These are phyloP conservation scores for Oryza officinalis DNA, from an alignment of 176 grass and related monocot species.

Conservation along the genomic window DNA sequence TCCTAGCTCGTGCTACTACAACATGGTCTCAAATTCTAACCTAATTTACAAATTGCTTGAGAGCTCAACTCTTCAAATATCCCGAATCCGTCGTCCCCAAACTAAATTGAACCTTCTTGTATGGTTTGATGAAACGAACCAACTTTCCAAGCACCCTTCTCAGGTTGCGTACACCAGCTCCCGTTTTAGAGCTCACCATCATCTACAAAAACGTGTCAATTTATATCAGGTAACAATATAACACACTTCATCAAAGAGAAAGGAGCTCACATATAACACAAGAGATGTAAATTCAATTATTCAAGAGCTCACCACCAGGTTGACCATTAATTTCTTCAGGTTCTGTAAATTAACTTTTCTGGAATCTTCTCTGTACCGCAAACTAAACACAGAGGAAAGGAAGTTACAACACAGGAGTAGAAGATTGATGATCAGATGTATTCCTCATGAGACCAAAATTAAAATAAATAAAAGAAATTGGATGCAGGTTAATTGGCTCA, in stretches of 20 bases:
- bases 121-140: slow-evolving; percentile 77
- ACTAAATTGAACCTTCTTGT: slow-evolving; percentile 2
- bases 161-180: slow-evolving; percentile 66
- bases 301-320: slow-evolving; percentile 71
- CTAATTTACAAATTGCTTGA: not conserved
- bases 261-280: not conserved
- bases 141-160: slow-evolving; percentile 71
- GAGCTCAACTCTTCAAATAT: not conserved
- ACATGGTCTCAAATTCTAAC: not conserved
- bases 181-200: slow-evolving; percentile 93
- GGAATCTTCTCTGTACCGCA: slow-evolving; percentile 40
- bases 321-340: slow-evolving; percentile 66
- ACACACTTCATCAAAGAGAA: not conserved
- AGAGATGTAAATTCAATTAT: not conserved
- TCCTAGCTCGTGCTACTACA: slow-evolving; percentile 11
- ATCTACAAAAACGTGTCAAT: slow-evolving; percentile 38
- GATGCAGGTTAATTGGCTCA: not conserved
- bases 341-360: slow-evolving; percentile 62
- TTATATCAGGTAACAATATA: slow-evolving; percentile 1
- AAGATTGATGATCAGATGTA: not conserved
- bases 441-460: not conserved
- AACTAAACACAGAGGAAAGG: slow-evolving; percentile 28
- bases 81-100: not conserved
- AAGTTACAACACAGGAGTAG: slow-evolving; percentile 13
- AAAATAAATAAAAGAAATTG: slow-evolving; percentile 5